Base-by-base conservation (phyloP, 441 rosid species). In the Brassica balearica region DNA sequence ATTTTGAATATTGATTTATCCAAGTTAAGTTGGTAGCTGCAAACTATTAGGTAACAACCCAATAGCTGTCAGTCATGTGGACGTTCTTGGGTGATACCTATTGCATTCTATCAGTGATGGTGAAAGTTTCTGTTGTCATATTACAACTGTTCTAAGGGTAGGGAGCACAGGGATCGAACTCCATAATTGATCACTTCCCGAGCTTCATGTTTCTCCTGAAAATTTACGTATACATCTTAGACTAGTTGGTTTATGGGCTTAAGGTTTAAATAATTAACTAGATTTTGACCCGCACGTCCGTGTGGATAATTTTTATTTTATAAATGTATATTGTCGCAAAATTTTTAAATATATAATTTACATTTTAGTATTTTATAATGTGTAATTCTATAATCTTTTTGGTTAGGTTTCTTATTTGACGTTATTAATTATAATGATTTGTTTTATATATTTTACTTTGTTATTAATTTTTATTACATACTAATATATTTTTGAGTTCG, bases 21-120 rank as follows among this genome's bases (percentile, higher is more conserved):
- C 25, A 34, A 78, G 69, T 73, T 78, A 15, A 78, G 65, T 78
- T 78, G 77, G 72, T 72, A 46, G 62, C n/a, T 56, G 15, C 69
- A 43, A 43, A 19, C 60, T 65, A 68, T 46, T 53, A 41, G 23
- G 34, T 20, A 65, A 65, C 72, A 66, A 59, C 36, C 12, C 53
- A 41, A 72, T 56, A 72, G 73, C 73, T 72, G 71, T 43, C 63
- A 19, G 61, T 43, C 63, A 19, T 65, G n/a, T 69, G 27, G 27
- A 23, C 27, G 23, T 60, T 60, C 58, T 68, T 59, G 59, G 0
- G 23, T 34, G 14, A 46, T 75, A 68, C 60, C 43, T 19, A 15
- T 17, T 15, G 60, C 60, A 15, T 55, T 55, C 22, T 55, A 55
- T 55, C 60, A 55, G 60, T 55, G 60, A 7, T 55, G 23, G 60